Evolutionary conservation across 768 basidiomycete species (phyloP).

Genomic region (Xanthoconium stramineum): DNA sequence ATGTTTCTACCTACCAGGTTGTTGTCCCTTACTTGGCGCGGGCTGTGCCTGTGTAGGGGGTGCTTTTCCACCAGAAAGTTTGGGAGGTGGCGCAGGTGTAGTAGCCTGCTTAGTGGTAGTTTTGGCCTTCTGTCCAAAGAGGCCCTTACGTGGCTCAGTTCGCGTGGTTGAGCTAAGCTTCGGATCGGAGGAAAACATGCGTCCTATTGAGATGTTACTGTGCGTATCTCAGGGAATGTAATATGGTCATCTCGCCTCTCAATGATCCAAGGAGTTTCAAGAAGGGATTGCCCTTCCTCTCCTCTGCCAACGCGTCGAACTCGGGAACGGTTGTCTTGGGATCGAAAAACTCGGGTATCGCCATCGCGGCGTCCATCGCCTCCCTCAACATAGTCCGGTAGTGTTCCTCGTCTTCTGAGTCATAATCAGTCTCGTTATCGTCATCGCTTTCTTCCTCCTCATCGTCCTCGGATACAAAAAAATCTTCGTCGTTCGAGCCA

Average conservation of each 20-base stretch:
- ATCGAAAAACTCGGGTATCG: conserved; percentile 57
- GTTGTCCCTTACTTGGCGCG: conserved; percentile 10
- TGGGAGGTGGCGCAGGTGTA: conserved; percentile 1
- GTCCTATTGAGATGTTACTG: conserved; percentile 42
- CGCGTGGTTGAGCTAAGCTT: conserved; percentile 41
- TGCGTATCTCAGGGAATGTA: not conserved
- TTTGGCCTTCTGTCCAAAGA: conserved; percentile 23
- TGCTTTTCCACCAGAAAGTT: conserved; percentile 10
- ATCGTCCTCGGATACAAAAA: conserved; percentile 26
- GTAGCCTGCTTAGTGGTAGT: conserved; percentile 6
- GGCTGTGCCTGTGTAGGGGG: conserved; percentile 2
- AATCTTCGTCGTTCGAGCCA: conserved; percentile 40
- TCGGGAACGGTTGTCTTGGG: conserved; percentile 43
- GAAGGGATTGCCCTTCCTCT: conserved; percentile 71
- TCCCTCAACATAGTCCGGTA: conserved; percentile 59
- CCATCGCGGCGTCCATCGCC: conserved; percentile 68
- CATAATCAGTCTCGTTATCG: conserved; percentile 47
- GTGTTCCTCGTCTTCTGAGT: conserved; percentile 68
- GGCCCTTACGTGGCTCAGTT: conserved; percentile 31
- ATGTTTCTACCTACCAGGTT: conserved; percentile 8
- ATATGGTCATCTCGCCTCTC: conserved; percentile 46
- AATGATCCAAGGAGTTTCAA: conserved; percentile 71
- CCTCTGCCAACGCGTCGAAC: conserved; percentile 42
- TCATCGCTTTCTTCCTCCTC: conserved; percentile 35
- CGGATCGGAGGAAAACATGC: conserved; percentile 54